A percentile compares a stretch with the other conserved stretches of the same genome.
phyloP scores from a whole-genome alignment of 2,329 filamentous ascomycete species.

The Dactylellina drechsleri region DNA sequence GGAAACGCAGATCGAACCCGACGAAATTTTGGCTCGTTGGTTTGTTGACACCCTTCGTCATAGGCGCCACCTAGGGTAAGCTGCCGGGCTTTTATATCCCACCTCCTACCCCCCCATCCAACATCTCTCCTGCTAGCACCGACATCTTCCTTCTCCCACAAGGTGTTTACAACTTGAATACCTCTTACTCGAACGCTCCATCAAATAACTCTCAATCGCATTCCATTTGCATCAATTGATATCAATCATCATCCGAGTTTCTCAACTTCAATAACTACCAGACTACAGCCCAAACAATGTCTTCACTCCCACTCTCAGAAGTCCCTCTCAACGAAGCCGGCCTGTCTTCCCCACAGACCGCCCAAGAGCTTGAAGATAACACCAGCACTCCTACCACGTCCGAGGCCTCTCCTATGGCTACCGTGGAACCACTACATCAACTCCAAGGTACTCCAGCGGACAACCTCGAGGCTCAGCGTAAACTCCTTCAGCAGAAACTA shows the following conservation, averaged over 20 bases:
- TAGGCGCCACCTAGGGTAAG: not conserved
- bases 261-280: not conserved
- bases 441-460: constrained; percentile 47
- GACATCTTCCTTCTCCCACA: not conserved
- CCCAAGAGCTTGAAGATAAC: constrained; percentile 43
- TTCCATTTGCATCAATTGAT: no score
- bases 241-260: not conserved
- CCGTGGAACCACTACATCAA: constrained; percentile 47
- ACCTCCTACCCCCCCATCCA: constrained; percentile 6
- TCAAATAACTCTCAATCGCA: no score
- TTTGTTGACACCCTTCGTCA: constrained; percentile 48
- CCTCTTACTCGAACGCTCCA: no score
- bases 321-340: constrained; percentile 30
- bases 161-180: not conserved
- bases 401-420: constrained; percentile 28
- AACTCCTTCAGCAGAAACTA: constrained; percentile 78
- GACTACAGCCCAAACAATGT: constrained; percentile 10
- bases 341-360: constrained; percentile 24
- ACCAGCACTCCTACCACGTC: constrained; percentile 33
- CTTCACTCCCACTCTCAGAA: constrained; percentile 44
- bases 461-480: constrained; percentile 77
- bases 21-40: not conserved
- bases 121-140: constrained; percentile 17
- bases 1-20: constrained; percentile 41
- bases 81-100: constrained; percentile 24